A percentile compares a stretch with the other conserved stretches of the same genome.
Conservation (phyloP, 495 filamentous ascomycete species). For the Neurospora pannonica region DNA sequence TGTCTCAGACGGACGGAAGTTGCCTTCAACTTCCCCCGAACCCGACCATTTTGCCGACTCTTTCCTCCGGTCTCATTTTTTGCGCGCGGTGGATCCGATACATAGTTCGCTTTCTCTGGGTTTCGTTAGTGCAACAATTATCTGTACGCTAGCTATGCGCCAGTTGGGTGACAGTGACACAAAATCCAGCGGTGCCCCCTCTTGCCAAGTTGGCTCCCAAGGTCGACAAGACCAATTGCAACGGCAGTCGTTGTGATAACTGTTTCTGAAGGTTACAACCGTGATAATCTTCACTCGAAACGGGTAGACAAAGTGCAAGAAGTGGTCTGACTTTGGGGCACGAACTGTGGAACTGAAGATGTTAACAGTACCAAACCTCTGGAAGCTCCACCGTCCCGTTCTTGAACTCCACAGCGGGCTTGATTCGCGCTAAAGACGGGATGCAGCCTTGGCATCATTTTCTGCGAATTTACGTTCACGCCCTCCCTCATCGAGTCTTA, state of each 20-base stretch:
- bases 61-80: not conserved
- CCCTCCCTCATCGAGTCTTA: not conserved
- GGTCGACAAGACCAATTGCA: not conserved
- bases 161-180: not conserved
- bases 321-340: not conserved
- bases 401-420: not conserved
- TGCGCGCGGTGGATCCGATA: not conserved
- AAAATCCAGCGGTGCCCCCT: not conserved
- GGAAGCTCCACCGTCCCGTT: not conserved
- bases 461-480: not conserved
- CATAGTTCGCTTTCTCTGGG: not conserved
- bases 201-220: not conserved
- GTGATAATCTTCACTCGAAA: not conserved
- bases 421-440: not conserved
- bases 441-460: not conserved
- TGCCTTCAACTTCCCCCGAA: not conserved
- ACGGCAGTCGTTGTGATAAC: not conserved
- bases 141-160: not conserved
- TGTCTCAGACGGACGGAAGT: not conserved
- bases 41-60: not conserved
- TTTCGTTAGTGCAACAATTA: not conserved
- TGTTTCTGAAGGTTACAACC: not conserved
- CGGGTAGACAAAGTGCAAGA: not conserved
- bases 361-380: not conserved
- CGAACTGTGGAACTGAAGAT: not conserved